phyloP scores from a whole-genome alignment of 805 yeast species.

The Schwanniomyces vanrijiae region DNA sequence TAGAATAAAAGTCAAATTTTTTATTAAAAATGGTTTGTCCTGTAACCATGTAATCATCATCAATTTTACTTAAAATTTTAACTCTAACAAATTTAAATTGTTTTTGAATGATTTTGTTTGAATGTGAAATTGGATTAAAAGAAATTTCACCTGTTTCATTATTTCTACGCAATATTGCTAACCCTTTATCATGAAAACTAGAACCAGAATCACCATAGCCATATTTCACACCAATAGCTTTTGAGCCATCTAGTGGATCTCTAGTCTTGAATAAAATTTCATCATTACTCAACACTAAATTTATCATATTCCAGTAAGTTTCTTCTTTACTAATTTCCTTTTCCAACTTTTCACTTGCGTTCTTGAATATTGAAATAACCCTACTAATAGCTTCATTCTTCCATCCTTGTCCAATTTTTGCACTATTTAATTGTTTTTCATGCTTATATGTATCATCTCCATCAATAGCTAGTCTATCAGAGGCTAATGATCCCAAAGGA shows the following conservation, averaged over 20 bases:
- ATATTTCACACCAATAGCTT: constrained; percentile 76
- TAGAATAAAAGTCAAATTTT: constrained; percentile 10
- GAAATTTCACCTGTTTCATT: constrained; percentile 29
- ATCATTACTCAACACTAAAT: constrained; percentile 42
- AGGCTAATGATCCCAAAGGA: constrained; percentile 71
- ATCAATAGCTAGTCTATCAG: constrained; percentile 36
- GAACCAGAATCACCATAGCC: constrained; percentile 94
- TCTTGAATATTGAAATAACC: constrained; percentile 51
- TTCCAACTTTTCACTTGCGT: constrained; percentile 51
- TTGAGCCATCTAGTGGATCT: constrained; percentile 45
- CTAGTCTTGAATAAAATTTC: constrained; percentile 71
- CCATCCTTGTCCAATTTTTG: constrained; percentile 75
- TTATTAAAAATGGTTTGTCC: constrained; percentile 52
- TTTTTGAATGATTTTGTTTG: constrained; percentile 33
- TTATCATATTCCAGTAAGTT: constrained; percentile 62
- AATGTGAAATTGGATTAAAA: constrained; percentile 29
- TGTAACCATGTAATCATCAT: constrained; percentile 52
- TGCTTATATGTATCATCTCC: constrained; percentile 17
- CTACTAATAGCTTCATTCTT: constrained; percentile 67
- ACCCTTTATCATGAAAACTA: constrained; percentile 67
- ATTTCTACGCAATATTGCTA: constrained; percentile 65
- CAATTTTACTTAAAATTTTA: constrained; percentile 54
- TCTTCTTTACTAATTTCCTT: constrained; percentile 61
- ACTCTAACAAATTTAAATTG: constrained; percentile 56
- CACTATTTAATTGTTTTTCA: constrained; percentile 23